These are phyloP conservation scores for Pyrrhoderma lamaoense DNA, from an alignment of 1,284 basidiomycete species.

Conservation along the genomic window DNA sequence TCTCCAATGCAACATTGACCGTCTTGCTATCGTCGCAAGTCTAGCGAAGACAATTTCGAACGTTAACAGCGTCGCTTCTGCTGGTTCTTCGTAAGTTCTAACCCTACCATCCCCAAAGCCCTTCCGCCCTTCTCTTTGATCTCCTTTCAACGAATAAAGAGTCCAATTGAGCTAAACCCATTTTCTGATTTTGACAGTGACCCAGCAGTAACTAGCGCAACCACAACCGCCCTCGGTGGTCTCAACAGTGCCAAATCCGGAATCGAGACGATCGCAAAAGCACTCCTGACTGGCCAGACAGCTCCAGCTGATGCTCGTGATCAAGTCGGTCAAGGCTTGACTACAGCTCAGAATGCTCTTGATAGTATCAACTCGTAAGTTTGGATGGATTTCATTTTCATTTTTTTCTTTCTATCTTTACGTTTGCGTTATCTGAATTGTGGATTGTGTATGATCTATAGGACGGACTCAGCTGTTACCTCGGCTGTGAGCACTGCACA, in stretches of 20 bases:
- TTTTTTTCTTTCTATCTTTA: neutral
- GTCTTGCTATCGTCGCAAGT: constrained; percentile 7
- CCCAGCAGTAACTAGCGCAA: constrained; percentile 22
- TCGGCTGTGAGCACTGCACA: constrained; percentile 20
- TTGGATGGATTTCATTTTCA: neutral
- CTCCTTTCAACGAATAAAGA: no score
- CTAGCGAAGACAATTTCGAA: constrained; percentile 13
- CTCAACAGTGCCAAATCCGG: constrained; percentile 28
- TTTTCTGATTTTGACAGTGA: constrained; percentile 24
- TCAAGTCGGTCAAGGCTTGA: constrained; percentile 29
- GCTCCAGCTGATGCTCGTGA: constrained; percentile 31
- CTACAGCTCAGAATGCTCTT: constrained; percentile 28
- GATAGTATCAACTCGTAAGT: constrained; percentile 27
- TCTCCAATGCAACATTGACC: constrained; percentile 17
- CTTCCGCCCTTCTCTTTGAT: no score
- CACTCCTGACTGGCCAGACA: constrained; percentile 28
- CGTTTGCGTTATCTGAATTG: neutral
- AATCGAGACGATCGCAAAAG: constrained; percentile 29
- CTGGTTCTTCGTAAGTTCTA: constrained; percentile 7
- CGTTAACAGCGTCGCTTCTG: constrained; percentile 9
- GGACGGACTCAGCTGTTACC: constrained; percentile 20
- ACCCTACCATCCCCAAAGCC: no score
- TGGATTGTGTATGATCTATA: constrained; percentile 7
- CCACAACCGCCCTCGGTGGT: constrained; percentile 24
- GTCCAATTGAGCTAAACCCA: no score